These are phyloP conservation scores for Nothophoma quercina DNA, from an alignment of 2,329 filamentous ascomycete genomes.

Conservation along the genomic window DNA sequence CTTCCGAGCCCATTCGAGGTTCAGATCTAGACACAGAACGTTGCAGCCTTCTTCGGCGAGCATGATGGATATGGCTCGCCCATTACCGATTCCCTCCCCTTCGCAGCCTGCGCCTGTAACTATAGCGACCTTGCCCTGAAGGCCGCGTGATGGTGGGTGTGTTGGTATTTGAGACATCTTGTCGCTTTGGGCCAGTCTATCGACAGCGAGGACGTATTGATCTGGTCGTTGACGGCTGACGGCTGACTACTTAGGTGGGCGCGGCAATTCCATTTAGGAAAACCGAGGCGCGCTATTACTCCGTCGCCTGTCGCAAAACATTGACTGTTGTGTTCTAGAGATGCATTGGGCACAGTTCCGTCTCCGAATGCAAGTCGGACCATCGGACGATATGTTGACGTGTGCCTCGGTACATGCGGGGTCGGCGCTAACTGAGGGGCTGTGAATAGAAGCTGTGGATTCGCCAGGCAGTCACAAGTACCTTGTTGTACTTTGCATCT, in stretches of 20 bases:
- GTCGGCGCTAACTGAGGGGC: conserved; percentile 21
- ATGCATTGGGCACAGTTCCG: neutral
- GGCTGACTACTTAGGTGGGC: too few relatives aligned
- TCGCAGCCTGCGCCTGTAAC: conserved; percentile 67
- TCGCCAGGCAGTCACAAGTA: neutral
- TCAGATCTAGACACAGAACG: conserved; percentile 66
- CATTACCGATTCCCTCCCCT: conserved; percentile 68
- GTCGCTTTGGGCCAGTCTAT: neutral
- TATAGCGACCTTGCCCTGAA: conserved; percentile 59
- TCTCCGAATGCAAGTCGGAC: neutral
- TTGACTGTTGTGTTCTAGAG: too few relatives aligned
- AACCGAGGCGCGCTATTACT: neutral
- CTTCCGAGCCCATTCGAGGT: conserved; percentile 57
- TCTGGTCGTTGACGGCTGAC: neutral
- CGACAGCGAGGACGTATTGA: neutral
- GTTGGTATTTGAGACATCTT: conserved; percentile 27
- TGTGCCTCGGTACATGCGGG: conserved; percentile 20
- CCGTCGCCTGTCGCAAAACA: too few relatives aligned
- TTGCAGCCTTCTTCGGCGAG: conserved; percentile 65
- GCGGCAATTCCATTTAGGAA: conserved; percentile 11
- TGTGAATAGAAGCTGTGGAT: neutral
- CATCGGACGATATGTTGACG: neutral
- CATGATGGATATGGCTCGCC: conserved; percentile 65
- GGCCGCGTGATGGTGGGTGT: conserved; percentile 48
- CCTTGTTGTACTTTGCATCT: neutral